A percentile compares a stretch with the other conserved stretches of the same genome.
These are phyloP conservation scores for Candida glucosophila DNA, from an alignment of 1,139 yeast genomes.

Conservation along the genomic window DNA sequence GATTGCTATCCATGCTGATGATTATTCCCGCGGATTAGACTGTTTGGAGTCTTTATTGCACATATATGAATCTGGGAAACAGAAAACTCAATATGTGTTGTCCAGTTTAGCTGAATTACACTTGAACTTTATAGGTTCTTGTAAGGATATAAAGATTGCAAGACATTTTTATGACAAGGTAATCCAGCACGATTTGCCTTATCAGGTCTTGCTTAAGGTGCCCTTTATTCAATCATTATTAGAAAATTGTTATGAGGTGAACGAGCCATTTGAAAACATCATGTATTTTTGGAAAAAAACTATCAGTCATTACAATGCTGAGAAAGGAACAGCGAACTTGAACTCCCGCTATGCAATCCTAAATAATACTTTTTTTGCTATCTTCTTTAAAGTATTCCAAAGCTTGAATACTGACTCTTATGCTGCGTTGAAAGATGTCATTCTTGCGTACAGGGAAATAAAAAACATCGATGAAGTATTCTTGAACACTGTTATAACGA, in stretches of 20 bases:
- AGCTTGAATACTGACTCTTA: constrained; percentile 49
- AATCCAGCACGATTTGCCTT: constrained; percentile 59
- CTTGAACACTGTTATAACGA: constrained; percentile 68
- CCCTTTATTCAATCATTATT: constrained; percentile 65
- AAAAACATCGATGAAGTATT: constrained; percentile 66
- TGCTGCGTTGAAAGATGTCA: constrained; percentile 46
- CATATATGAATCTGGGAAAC: constrained; percentile 14
- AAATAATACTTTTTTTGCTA: constrained; percentile 59
- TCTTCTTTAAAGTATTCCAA: constrained; percentile 58
- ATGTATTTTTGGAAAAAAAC: constrained; percentile 59
- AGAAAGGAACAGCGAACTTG: constrained; percentile 16
- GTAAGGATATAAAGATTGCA: constrained; percentile 67
- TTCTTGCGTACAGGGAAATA: constrained; percentile 47
- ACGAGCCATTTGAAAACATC: constrained; percentile 51
- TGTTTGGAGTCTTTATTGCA: constrained; percentile 29
- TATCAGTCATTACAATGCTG: constrained; percentile 43
- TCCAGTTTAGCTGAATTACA: constrained; percentile 50
- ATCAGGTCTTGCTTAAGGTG: constrained; percentile 62
- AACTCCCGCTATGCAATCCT: constrained; percentile 60
- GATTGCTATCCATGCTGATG: constrained; percentile 31
- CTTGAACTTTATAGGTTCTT: constrained; percentile 72
- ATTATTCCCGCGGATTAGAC: constrained; percentile 33
- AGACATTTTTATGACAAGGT: constrained; percentile 69
- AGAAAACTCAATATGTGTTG: constrained; percentile 11
- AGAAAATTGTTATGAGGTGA: constrained; percentile 50